phyloP scores from a whole-genome alignment of 2,329 filamentous ascomycete species.

The Penicillium vulpinum region DNA sequence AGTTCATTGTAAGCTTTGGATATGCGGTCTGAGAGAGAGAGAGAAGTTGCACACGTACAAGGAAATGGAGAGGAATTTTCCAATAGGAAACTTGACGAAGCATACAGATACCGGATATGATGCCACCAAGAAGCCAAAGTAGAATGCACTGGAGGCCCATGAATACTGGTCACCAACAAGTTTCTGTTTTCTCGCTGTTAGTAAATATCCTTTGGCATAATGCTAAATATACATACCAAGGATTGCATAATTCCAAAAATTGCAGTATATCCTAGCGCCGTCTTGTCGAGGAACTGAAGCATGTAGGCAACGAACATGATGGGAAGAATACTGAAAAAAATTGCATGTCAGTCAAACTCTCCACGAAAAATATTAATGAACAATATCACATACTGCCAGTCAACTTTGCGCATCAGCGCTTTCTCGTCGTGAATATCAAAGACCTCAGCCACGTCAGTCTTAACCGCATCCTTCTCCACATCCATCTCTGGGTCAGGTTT shows the following conservation, averaged over 20 bases:
- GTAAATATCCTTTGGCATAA: too few species aligned
- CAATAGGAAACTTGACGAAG: conserved; percentile 51
- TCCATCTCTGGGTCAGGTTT: neutral
- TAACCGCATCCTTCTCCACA: neutral
- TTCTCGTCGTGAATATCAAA: neutral
- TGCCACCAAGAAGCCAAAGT: conserved; percentile 54
- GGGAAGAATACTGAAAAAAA: conserved; percentile 2
- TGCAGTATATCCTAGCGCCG: neutral
- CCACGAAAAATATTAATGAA: neutral
- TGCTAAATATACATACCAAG: neutral
- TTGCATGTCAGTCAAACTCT: neutral
- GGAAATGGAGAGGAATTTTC: conserved; percentile 44
- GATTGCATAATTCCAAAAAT: neutral
- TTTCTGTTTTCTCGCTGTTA: conserved; percentile 30
- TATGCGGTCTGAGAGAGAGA: neutral
- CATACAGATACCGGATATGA: conserved; percentile 34
- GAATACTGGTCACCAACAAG: conserved; percentile 53
- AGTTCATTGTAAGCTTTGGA: neutral
- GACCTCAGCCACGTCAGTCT: neutral
- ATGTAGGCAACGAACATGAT: conserved; percentile 15
- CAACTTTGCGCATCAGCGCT: neutral
- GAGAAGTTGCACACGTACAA: neutral
- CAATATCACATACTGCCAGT: neutral
- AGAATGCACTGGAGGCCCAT: conserved; percentile 55
- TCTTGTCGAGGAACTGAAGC: conserved; percentile 18